A percentile compares a stretch with the other conserved stretches of the same genome.
These are phyloP conservation scores for Rhodotorula paludigena DNA, from an alignment of 768 basidiomycete species.

Conservation along the genomic window DNA sequence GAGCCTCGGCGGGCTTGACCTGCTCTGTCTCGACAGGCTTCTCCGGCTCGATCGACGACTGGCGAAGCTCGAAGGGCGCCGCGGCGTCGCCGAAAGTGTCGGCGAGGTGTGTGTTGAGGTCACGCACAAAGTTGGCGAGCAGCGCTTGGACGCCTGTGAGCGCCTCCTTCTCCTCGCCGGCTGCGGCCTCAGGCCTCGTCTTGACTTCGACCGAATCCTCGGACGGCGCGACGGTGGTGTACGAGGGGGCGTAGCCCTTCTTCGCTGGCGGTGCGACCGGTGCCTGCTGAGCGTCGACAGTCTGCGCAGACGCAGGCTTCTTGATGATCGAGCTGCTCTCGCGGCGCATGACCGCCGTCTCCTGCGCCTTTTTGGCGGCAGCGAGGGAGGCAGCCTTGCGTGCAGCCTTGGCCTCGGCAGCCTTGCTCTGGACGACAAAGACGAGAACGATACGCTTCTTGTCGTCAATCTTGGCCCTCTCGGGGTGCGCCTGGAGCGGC, in stretches of 20 bases:
- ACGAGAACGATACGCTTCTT: constrained; percentile 34
- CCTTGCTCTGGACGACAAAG: constrained; percentile 24
- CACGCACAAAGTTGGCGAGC: constrained; percentile 27
- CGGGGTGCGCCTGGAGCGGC: not conserved
- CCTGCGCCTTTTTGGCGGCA: not conserved
- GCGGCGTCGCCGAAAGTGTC: constrained; percentile 36
- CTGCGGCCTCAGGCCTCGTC: not conserved
- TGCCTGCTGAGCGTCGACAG: too few relatives aligned
- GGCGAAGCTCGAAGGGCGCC: constrained; percentile 8
- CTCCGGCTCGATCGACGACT: not conserved
- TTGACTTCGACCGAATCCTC: not conserved
- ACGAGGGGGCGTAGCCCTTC: constrained; percentile 8
- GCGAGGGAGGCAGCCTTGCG: not conserved
- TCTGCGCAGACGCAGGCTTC: too few relatives aligned
- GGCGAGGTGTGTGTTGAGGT: constrained; percentile 35
- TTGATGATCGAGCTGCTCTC: too few relatives aligned
- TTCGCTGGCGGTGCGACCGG: not conserved
- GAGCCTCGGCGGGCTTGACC: not conserved
- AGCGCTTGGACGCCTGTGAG: constrained; percentile 10
- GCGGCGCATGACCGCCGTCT: too few relatives aligned
- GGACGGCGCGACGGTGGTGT: not conserved
- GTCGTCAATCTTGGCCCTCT: constrained; percentile 24
- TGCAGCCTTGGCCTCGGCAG: not conserved
- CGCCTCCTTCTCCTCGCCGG: not conserved
- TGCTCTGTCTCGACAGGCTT: not conserved